Percentiles rank a stretch among this genome's conserved stretches.
These are phyloP conservation scores for Arthrobotrys sphaeroides DNA, from an alignment of 2,329 filamentous ascomycete genomes.

Conservation along the genomic window DNA sequence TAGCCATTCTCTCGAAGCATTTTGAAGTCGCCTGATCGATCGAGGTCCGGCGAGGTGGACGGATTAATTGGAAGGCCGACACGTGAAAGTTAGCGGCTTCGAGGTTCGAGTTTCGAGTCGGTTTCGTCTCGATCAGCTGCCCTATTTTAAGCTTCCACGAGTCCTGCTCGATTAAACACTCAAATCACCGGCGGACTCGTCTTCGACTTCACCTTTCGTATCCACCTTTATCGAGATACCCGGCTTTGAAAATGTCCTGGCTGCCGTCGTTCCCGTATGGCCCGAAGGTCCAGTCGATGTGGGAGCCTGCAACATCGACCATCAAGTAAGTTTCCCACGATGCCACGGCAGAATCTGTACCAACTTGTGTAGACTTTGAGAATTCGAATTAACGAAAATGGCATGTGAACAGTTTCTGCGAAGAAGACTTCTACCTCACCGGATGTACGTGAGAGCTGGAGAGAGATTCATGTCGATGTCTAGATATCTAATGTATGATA, in stretches of 20 bases:
- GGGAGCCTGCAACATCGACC: conserved; percentile 57
- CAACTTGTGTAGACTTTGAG: too few species aligned
- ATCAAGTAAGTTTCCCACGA: conserved; percentile 54
- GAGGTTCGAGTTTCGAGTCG: conserved; percentile 26
- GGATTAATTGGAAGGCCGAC: not conserved
- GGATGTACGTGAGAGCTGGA: conserved; percentile 56
- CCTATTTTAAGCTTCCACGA: conserved; percentile 30
- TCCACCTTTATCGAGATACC: not conserved
- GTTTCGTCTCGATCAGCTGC: conserved; percentile 40
- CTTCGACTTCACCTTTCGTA: conserved; percentile 9
- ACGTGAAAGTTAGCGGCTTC: conserved; percentile 11
- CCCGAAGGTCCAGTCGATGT: conserved; percentile 50
- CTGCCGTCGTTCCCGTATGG: conserved; percentile 56
- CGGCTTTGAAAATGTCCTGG: conserved; percentile 37
- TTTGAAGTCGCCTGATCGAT: conserved; percentile 2
- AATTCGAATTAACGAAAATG: not conserved
- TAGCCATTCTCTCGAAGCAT: not conserved
- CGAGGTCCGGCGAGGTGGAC: not conserved
- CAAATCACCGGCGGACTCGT: not conserved
- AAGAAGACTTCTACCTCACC: conserved; percentile 58
- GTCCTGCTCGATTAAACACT: not conserved
- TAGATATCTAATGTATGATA: not conserved
- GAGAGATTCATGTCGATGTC: too few species aligned
- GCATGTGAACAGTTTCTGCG: conserved; percentile 56
- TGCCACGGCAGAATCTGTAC: not conserved